Evolutionary conservation across 2,329 filamentous ascomycete species (phyloP).

Genomic region (Ophiostoma ips): DNA sequence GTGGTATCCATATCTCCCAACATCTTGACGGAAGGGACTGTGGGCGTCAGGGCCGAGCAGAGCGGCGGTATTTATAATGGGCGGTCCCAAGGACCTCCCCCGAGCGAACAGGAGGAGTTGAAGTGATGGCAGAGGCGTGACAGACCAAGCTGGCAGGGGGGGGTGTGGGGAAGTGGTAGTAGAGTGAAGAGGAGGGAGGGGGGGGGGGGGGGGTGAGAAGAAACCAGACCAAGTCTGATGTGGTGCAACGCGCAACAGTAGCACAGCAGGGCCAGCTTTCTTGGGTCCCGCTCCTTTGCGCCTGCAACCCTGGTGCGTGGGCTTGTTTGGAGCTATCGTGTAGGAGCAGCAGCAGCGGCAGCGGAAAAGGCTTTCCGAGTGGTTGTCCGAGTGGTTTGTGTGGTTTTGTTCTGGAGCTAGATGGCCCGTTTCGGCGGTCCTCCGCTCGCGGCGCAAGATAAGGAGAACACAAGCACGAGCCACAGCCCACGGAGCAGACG

Average conservation of each 20-base stretch:
- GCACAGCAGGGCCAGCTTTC: slow-evolving; percentile 2
- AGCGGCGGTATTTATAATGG: slow-evolving; percentile 30
- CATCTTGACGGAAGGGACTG: slow-evolving; percentile 23
- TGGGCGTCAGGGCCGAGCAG: not conserved
- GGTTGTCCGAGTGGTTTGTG: too few species aligned
- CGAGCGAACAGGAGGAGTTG: slow-evolving; percentile 5
- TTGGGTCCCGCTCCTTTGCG: not conserved
- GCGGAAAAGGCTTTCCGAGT: not conserved
- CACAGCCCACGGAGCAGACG: too few species aligned
- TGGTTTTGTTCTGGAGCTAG: too few species aligned
- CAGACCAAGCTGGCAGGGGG: not conserved
- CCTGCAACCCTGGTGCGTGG: not conserved
- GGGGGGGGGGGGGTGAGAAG: not conserved
- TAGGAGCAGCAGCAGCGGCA: not conserved
- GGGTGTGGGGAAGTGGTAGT: not conserved
- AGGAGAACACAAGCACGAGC: too few species aligned
- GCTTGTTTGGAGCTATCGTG: not conserved
- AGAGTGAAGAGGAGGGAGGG: not conserved
- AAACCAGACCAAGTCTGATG: not conserved
- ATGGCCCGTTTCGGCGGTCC: too few species aligned
- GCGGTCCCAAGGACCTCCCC: slow-evolving; percentile 11
- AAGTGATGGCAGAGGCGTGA: slow-evolving; percentile 3
- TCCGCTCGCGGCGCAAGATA: too few species aligned
- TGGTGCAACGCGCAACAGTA: not conserved
- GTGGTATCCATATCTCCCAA: slow-evolving; percentile 39